Conservation (phyloP, 169 alveolate species). For the Cryptosporidium sp. region DNA sequence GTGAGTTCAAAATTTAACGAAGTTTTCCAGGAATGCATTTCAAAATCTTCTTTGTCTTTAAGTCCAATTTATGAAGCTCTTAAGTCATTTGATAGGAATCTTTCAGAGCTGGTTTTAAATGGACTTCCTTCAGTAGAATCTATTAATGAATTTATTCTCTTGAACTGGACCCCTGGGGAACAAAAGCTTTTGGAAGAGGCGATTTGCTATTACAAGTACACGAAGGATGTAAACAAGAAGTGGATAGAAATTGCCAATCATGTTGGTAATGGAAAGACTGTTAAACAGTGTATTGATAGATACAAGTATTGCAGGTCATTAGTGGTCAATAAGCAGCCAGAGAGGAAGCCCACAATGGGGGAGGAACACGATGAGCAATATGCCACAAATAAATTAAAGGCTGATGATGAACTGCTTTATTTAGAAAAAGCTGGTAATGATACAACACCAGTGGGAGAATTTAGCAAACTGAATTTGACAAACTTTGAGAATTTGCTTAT, state of each 20-base stretch:
- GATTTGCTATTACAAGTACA: slow-evolving; percentile 63
- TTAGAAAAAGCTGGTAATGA: not conserved
- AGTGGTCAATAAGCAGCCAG: not conserved
- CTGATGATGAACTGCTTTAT: not conserved
- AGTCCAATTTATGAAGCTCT: slow-evolving; percentile 60
- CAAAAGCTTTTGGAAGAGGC: slow-evolving; percentile 68
- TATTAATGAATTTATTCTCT: slow-evolving; percentile 2
- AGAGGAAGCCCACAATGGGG: not conserved
- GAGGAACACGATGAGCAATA: not conserved
- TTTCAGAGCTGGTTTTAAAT: not conserved
- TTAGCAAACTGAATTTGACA: not conserved
- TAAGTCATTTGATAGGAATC: slow-evolving; percentile 27
- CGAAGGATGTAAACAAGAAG: slow-evolving; percentile 53
- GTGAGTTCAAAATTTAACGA: slow-evolving; percentile 13
- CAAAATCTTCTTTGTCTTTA: not conserved
- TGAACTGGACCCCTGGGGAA: slow-evolving; percentile 41
- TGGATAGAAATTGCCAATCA: slow-evolving; percentile 69
- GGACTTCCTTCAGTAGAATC: slow-evolving; percentile 25
- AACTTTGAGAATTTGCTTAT: slow-evolving; percentile 22
- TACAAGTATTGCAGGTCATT: slow-evolving; percentile 65
- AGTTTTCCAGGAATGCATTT: not conserved
- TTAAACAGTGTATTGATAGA: slow-evolving; percentile 47
- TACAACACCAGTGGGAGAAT: not conserved
- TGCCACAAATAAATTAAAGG: no score
- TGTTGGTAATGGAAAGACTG: slow-evolving; percentile 69